Conservation (phyloP, 805 yeast genomes). For the Spathaspora boniae region DNA sequence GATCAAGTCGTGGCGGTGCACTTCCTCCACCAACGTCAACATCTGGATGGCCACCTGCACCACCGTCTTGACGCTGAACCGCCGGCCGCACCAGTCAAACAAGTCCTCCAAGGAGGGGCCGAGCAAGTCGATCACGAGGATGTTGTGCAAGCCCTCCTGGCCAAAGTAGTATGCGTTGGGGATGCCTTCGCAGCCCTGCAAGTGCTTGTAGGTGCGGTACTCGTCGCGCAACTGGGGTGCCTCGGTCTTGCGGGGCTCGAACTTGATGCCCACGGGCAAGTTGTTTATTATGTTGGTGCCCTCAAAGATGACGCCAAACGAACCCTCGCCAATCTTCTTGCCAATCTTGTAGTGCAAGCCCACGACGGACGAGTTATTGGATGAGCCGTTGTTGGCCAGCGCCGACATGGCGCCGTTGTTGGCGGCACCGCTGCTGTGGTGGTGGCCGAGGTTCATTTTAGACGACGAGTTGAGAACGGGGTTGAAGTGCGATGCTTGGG, state of each 20-base stretch:
- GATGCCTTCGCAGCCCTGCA: slow-evolving; percentile 66
- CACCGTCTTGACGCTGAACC: slow-evolving; percentile 67
- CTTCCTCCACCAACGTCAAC: slow-evolving; percentile 67
- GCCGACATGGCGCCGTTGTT: background rate
- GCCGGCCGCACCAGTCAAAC: slow-evolving; percentile 85
- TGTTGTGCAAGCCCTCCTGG: slow-evolving; percentile 79
- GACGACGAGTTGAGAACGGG: slow-evolving; percentile 11
- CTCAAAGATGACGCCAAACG: slow-evolving; percentile 81
- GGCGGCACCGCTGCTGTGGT: background rate
- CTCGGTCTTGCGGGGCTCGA: slow-evolving; percentile 76
- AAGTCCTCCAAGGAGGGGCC: slow-evolving; percentile 82
- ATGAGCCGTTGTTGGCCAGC: slow-evolving; percentile 1
- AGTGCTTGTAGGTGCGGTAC: slow-evolving; percentile 70
- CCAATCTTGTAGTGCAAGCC: slow-evolving; percentile 76
- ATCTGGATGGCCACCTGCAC: slow-evolving; percentile 74
- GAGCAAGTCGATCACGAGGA: slow-evolving; percentile 68
- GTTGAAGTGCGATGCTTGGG: slow-evolving; percentile 29
- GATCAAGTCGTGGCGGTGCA: slow-evolving; percentile 73
- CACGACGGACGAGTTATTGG: slow-evolving; percentile 24
- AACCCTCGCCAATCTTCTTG: slow-evolving; percentile 83
- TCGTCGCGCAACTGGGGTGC: slow-evolving; percentile 84
- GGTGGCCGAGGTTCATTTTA: slow-evolving; percentile 1
- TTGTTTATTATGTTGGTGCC: slow-evolving; percentile 71
- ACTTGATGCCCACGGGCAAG: slow-evolving; percentile 69
- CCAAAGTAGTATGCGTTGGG: slow-evolving; percentile 86